Base-by-base conservation (phyloP, 1,284 basidiomycete species). In the Schizopora paradoxa region DNA sequence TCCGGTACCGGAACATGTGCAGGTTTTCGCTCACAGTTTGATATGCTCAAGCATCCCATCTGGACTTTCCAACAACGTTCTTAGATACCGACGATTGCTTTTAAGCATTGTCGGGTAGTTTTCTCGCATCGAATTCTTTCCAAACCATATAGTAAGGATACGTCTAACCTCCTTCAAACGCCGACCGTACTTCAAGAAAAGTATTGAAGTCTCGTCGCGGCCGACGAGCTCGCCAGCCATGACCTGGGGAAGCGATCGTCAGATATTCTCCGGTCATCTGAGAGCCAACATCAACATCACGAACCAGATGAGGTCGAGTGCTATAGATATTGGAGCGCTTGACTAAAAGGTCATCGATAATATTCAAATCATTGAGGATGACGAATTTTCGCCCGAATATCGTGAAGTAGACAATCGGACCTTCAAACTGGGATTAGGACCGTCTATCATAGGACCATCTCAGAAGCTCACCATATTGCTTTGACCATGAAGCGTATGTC, bases 291-390 rank as follows among this genome's bases (percentile, higher is more conserved):
- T 18, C 14, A 11, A 37, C 27, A 43, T 7, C n/a, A 33, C 41
- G 31, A 28, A 38, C 43, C 19, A 45, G 26, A 10, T 36, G 21
- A 14, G 43, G 43, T 10, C 43, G 33, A 11, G 33, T 27, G 25
- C 51, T 51, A 43, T 54, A 51, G 13, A 53, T 36, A 5, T 45
- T 40, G 22, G 49, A 51, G 11, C 45, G 33, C 34, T 41, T 51
- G 28, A 51, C 51, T 19, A 54, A 45, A 2, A 54, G 39, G 7
- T 54, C 49, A 25, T 33, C 28, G 8, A 49, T 49, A 23, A 45
- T 44, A 16, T 48, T 40, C 6, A 33, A 26, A 19, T 36, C 42
- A 45, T 51, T 53, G 23, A 54, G 14, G 29, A 54, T 16, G 10
- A 54, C 31, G n/a, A 56, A 26, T 16, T 45, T 37, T 22, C 36